Evolutionary conservation across 352 stramenopile genomes (phyloP), one percentile per base, ranked within the genome.

Genomic region (Pythium grandisporangium): DNA sequence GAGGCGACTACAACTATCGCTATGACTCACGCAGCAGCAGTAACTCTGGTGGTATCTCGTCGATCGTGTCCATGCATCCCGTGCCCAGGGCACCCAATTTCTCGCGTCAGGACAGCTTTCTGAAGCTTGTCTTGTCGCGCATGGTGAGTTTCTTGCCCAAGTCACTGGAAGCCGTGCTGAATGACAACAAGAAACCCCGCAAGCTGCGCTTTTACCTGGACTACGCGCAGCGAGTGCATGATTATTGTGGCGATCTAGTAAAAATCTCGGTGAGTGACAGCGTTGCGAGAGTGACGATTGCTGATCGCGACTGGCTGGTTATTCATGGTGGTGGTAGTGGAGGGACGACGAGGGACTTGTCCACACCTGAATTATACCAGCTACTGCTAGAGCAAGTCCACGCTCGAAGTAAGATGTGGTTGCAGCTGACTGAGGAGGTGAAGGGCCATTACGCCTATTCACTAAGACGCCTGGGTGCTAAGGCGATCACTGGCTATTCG

Each of bases 131-230:
- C 12, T n/a, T 84, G 23, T 67, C 55, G 14, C 55, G 66, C 21
- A 71, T 84, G 57, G 69, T 70, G 32, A 59, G 62, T 26, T 75
- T 78, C 26, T 45, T 86, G n/a, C 74, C 71, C 0, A 30, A 61
- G 6, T 45, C 60, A 4, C 45, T 88, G 27, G 45, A 51, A n/a
- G 66, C 75, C 7, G 53, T 89, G 4, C 50, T 55, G 10, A 83
- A 89, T 39, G 57, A 71, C 25, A 84, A 68, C 14, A 86, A 76
- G 42, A 86, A 84, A 25, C 55, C 69, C 12, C 63, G 75, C 3
- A 89, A 84, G 36, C 66, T 84, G 53, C 70, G 63, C 17, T 89
- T 71, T 37, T 89, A 84, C 33, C 42, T 86, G 0, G 69, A 84
- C 30, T 84, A 84, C 27, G 53, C 63, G 11, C 46, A 81, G 43